Evolutionary conservation across 2,329 filamentous ascomycete genomes (phyloP), one percentile per base, ranked within the genome.

Genomic region (Fusarium temperatum): DNA sequence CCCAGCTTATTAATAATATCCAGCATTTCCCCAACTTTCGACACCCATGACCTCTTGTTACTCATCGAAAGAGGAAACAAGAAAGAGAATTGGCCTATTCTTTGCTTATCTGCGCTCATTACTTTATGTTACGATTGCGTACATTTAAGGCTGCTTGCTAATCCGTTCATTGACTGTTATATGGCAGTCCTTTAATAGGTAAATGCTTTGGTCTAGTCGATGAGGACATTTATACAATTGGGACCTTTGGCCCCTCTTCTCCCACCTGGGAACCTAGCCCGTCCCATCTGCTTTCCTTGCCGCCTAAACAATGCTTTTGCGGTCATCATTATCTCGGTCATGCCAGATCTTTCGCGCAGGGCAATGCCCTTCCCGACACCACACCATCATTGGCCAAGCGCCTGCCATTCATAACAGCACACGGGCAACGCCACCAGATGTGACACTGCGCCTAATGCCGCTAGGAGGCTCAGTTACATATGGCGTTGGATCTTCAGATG

Each of bases 111-210:
- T 35, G 32, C 14, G 32, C 14, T 15, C 32, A 15, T 35, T 15
- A 4, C 4, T 17, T 8, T 0, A 17, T 8, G 14, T 9, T 8
- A 14, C 3, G 3, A 35, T 15, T 3, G 32, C 32, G 14, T 35
- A 17, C 8, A 35, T 35, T 3, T 2, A 17, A 15, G 14, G 0
- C 8, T 35, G 14, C 32, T 35, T 35, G 32, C 32, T 35, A 35
- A 8, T 8, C 8, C 32, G 1, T 17, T 17, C 7, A 17, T 35
- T 4, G 14, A 15, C 1, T 35, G 32, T 15, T 35, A 1, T 17
- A 35, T 35, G 7, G 14, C 14, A 9, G 32, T 35, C 32, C 14
- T 35, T 35, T 17, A 8, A 35, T 8, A 15, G 32, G 32, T 8
- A 35, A 35, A 35, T 35, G 3, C 32, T 15, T 17, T 35, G 32